Percentiles rank a stretch among this genome's conserved stretches.
phyloP scores from a whole-genome alignment of 768 basidiomycete species.

The Lentinula lateritia region DNA sequence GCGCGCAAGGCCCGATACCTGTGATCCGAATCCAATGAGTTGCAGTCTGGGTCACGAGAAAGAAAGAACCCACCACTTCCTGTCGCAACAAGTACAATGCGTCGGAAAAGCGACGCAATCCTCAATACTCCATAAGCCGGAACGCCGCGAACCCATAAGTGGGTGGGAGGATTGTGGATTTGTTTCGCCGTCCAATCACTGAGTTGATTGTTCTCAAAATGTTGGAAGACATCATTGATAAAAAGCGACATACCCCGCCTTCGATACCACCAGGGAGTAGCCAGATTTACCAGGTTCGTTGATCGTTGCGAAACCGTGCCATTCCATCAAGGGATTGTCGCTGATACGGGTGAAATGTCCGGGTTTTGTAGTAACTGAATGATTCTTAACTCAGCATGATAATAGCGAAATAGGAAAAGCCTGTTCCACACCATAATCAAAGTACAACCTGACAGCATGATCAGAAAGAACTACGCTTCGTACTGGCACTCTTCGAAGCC shows the following conservation, averaged over 20 bases:
- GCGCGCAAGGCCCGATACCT: constrained; percentile 53
- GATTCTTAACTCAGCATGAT: not conserved
- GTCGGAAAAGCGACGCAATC: constrained; percentile 49
- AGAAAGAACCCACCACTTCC: constrained; percentile 31
- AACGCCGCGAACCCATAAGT: constrained; percentile 55
- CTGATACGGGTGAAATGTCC: constrained; percentile 43
- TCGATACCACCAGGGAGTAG: constrained; percentile 52
- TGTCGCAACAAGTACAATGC: constrained; percentile 53
- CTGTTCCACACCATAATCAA: constrained; percentile 45
- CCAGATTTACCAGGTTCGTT: constrained; percentile 41
- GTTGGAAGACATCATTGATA: not conserved
- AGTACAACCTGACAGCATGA: constrained; percentile 54
- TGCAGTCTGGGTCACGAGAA: constrained; percentile 17
- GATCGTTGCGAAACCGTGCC: constrained; percentile 56
- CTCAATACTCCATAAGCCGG: constrained; percentile 51
- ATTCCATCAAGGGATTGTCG: constrained; percentile 46
- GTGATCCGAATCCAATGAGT: constrained; percentile 25
- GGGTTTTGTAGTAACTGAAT: constrained; percentile 35
- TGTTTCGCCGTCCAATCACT: constrained; percentile 50
- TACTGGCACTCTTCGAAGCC: constrained; percentile 51
- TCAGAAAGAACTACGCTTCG: constrained; percentile 46
- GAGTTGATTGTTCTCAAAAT: not conserved
- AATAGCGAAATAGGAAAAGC: not conserved
- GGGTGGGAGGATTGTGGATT: constrained; percentile 46
- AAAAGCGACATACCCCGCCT: constrained; percentile 30